Evolutionary conservation across 2,329 filamentous ascomycete species (phyloP), one percentile per base, ranked within the genome.

Genomic region (Zymoseptoria pseudotritici): DNA sequence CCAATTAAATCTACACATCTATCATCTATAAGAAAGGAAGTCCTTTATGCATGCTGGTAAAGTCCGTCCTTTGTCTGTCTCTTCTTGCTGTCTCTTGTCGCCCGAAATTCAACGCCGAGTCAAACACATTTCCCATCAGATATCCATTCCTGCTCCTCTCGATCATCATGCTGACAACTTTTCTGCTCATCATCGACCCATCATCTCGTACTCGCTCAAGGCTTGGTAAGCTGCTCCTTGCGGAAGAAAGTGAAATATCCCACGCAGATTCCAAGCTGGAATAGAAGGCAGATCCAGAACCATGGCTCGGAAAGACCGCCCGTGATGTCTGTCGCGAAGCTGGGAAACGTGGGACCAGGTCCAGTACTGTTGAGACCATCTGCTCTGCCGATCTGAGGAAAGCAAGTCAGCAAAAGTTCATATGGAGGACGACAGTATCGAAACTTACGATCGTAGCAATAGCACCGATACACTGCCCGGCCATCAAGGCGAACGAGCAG

Each of bases 301-400:
- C 80, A 83, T 17, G 77, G 74, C 59, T 79, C 78, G 11, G 73
- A 77, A 46, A 84, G 69, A 2, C 79, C 79, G 11, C 76, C 73
- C 49, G 72, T 71, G 22, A 77, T 70, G 0, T 78, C 77, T 57
- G 78, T 76, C 17, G 79, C 80, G 62, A 87, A 79, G 70, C 86
- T 83, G 0, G 85, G 85, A 63, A 86, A 87, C 19, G 86, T 83
- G 2, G 78, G 75, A 1, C 84, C 83, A 1, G 85, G 85, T 0
- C 85, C 85, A 22, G 83, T 77, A 6, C 78, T 80, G 70, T 87
- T 82, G 0, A 86, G 85, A 9, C 83, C 83, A 56, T 80, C 82
- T 3, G 82, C 83, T 56, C 85, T 73, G 1, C 83, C 85, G 29
- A 82, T 77, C 52, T 53, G 20, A 8, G 50, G 17, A 22, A 52